phyloP scores from a whole-genome alignment of 768 basidiomycete genomes.

The Mycena belliarum region DNA sequence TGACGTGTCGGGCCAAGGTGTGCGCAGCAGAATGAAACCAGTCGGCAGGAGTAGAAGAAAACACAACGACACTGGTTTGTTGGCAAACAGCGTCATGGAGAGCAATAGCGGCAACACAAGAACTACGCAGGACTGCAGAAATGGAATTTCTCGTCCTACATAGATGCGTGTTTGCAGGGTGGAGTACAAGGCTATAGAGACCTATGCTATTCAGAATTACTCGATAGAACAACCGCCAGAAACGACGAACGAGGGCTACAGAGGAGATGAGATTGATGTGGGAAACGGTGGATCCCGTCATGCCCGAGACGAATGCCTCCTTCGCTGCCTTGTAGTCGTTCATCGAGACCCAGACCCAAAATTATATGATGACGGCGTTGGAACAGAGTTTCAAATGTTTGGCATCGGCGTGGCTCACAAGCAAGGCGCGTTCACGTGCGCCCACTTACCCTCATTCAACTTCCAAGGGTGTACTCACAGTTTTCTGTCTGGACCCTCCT shows the following conservation, averaged over 20 bases:
- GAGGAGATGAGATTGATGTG: slow-evolving; percentile 62
- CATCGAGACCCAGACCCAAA: too few species aligned
- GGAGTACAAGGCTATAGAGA: slow-evolving; percentile 72
- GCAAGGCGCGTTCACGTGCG: background rate
- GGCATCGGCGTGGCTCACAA: background rate
- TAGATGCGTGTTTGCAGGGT: slow-evolving; percentile 53
- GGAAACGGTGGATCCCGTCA: slow-evolving; percentile 60
- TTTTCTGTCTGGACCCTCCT: background rate
- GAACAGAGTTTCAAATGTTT: background rate
- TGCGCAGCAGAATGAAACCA: slow-evolving; percentile 42
- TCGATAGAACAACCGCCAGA: background rate
- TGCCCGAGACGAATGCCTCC: slow-evolving; percentile 72
- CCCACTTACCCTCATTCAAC: background rate
- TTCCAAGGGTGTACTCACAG: background rate
- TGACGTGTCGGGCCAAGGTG: slow-evolving; percentile 42
- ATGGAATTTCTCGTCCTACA: slow-evolving; percentile 35
- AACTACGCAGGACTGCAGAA: slow-evolving; percentile 57
- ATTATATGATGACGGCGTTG: too few species aligned
- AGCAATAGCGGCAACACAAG: slow-evolving; percentile 80
- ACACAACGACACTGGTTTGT: slow-evolving; percentile 54
- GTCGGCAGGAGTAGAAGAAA: slow-evolving; percentile 49
- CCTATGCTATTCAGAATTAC: slow-evolving; percentile 39
- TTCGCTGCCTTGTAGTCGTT: slow-evolving; percentile 64
- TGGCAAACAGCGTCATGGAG: slow-evolving; percentile 76
- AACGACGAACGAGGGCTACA: slow-evolving; percentile 52